These are phyloP conservation scores for Terana coerulea DNA, from an alignment of 768 basidiomycete genomes.

Conservation along the genomic window DNA sequence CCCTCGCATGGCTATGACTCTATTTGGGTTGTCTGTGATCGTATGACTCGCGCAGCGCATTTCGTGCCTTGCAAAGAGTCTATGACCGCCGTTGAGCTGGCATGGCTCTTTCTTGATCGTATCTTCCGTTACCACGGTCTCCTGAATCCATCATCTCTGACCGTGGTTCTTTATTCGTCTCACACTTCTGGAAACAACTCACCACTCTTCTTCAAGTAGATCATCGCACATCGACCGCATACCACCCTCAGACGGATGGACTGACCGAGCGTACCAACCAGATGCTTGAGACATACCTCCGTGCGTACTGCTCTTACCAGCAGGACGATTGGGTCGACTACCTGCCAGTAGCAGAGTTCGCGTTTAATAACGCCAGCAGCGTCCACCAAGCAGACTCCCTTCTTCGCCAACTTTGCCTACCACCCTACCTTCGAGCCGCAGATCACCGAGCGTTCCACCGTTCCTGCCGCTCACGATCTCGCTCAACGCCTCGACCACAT, in stretches of 20 bases:
- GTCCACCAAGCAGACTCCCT: slow-evolving; percentile 25
- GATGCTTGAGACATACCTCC: slow-evolving; percentile 29
- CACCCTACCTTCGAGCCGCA: slow-evolving; percentile 11
- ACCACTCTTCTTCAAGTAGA: too few relatives aligned
- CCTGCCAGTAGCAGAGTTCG: slow-evolving; percentile 29
- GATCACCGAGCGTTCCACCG: neutral
- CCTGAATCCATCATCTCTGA: slow-evolving; percentile 29
- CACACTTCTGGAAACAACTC: slow-evolving; percentile 16
- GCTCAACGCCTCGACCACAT: neutral
- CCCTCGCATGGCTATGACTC: slow-evolving; percentile 18
- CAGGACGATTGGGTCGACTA: slow-evolving; percentile 30
- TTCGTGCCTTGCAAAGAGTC: slow-evolving; percentile 15
- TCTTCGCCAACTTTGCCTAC: slow-evolving; percentile 22
- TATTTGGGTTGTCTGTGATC: slow-evolving; percentile 15
- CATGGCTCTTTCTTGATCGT: slow-evolving; percentile 13
- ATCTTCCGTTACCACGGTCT: slow-evolving; percentile 18
- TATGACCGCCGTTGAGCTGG: slow-evolving; percentile 9
- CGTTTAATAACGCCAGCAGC: slow-evolving; percentile 31
- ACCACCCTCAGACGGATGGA: slow-evolving; percentile 39
- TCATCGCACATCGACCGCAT: slow-evolving; percentile 30
- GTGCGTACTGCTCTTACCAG: slow-evolving; percentile 23
- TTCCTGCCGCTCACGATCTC: neutral
- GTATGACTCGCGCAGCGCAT: slow-evolving; percentile 3
- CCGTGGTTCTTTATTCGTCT: slow-evolving; percentile 30
- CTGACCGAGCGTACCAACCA: slow-evolving; percentile 35